phyloP scores from a whole-genome alignment of 192 early-diverging fungal genomes.

The Coemansia asiatica region DNA sequence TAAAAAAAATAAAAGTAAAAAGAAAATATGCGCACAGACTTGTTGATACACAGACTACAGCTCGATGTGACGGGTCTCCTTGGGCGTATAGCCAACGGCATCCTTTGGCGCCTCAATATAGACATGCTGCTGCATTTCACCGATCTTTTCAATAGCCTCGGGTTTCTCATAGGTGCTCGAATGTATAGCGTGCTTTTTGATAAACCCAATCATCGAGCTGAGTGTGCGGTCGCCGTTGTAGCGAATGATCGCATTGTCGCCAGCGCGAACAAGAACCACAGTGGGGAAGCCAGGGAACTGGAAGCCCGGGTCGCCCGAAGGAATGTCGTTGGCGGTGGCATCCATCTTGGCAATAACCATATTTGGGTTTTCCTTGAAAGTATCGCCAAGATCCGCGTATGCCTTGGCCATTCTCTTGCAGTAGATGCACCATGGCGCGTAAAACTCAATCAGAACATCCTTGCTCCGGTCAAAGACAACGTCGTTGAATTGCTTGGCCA shows the following conservation, averaged over 20 bases:
- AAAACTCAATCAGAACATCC: conserved; percentile 94
- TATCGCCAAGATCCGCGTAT: conserved; percentile 79
- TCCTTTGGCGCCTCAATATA: conserved; percentile 17
- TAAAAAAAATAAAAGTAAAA: background rate
- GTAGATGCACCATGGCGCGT: conserved; percentile 88
- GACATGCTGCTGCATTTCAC: background rate
- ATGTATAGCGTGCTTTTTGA: conserved; percentile 66
- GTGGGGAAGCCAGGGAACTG: conserved; percentile 91
- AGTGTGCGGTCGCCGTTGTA: conserved; percentile 81
- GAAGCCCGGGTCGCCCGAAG: conserved; percentile 62
- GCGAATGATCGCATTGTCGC: conserved; percentile 69
- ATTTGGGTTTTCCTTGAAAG: conserved; percentile 40
- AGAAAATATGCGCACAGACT: no score
- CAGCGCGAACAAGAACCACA: conserved; percentile 85
- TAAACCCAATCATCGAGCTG: conserved; percentile 72
- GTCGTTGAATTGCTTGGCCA: conserved; percentile 79
- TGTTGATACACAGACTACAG: conserved; percentile 4
- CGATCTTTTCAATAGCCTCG: background rate
- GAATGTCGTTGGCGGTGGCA: conserved; percentile 89
- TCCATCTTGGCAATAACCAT: conserved; percentile 90
- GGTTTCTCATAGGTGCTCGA: conserved; percentile 11
- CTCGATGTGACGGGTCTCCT: conserved; percentile 49
- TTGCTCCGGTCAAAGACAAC: conserved; percentile 82
- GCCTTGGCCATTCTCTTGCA: conserved; percentile 71
- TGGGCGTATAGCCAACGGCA: conserved; percentile 36